Evolutionary conservation across 1,284 basidiomycete species (phyloP).

Genomic region (Malassezia dermatis): DNA sequence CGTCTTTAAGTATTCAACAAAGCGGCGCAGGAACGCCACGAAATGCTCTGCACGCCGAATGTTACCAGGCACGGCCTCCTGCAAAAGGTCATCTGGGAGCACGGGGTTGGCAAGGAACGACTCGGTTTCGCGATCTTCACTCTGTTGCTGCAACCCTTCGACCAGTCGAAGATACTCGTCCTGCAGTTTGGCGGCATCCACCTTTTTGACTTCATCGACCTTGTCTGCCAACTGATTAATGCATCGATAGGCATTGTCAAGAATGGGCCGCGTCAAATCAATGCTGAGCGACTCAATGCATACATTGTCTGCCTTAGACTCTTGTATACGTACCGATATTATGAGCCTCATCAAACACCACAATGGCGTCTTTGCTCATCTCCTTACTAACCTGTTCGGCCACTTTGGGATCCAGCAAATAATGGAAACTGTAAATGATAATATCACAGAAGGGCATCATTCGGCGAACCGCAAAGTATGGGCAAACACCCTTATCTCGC

Average conservation of each 20-base stretch:
- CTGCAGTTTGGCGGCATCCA: slow-evolving; percentile 84
- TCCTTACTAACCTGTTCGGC: slow-evolving; percentile 98
- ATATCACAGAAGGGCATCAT: slow-evolving; percentile 96
- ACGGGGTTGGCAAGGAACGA: slow-evolving; percentile 76
- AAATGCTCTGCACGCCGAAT: slow-evolving; percentile 99
- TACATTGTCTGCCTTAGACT: slow-evolving; percentile 74
- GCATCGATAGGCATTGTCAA: slow-evolving; percentile 85
- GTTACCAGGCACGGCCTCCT: slow-evolving; percentile 93
- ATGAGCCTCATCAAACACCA: slow-evolving; percentile 98
- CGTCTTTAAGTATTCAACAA: slow-evolving; percentile 99
- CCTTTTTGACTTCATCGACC: slow-evolving; percentile 93
- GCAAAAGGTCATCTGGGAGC: slow-evolving; percentile 83
- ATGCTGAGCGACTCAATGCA: slow-evolving; percentile 98
- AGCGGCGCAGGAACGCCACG: slow-evolving; percentile 92
- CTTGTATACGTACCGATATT: slow-evolving; percentile 57
- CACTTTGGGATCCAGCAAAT: slow-evolving; percentile 95
- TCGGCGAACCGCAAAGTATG: slow-evolving; percentile 89
- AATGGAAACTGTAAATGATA: slow-evolving; percentile 98
- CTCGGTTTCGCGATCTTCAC: slow-evolving; percentile 60
- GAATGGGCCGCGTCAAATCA: slow-evolving; percentile 94
- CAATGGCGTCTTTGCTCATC: slow-evolving; percentile 91
- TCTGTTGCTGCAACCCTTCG: slow-evolving; percentile 67
- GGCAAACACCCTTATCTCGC: slow-evolving; percentile 73
- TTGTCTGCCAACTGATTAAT: slow-evolving; percentile 77
- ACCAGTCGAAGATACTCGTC: slow-evolving; percentile 96